Base-by-base conservation (phyloP, 2,329 filamentous ascomycete species). In the Sclerotinia spermophila region DNA sequence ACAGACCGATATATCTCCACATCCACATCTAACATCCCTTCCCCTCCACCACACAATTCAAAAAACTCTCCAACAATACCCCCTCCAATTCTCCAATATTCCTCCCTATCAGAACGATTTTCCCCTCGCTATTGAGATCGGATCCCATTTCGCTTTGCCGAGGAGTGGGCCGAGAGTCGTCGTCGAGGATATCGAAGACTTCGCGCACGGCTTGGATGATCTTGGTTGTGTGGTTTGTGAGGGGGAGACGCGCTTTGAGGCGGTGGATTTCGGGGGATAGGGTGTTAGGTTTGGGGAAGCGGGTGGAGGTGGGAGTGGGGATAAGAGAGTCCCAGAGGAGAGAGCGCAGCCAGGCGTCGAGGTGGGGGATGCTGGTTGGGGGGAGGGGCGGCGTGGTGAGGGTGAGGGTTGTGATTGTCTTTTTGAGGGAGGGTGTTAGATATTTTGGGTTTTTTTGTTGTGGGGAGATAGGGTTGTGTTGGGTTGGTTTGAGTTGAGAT, bases 191-290 rank as follows among this genome's bases (percentile, higher is more conserved):
- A 77, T 99, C 96, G 80, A 98, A 99, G 24, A 98, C 87, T 76
- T 97, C 95, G 68, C 95, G 84, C 1, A 99, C 96, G 2, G 94
- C 96, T 80, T 99, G 96, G 11, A 98, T 85, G 73, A 98, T 88
- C 79, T 93, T 92, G 58, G 89, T 82, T 0, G 84, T 82, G 1
- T 82, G 77, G 30, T 95, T 83, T 0, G 82, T 78, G 27, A 95
- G 83, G 0, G 87, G 83, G 10, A 98, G 80, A 3, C 93, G 88
- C 0, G 94, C 95, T 79, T 99, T 99, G 48, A 93, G 83, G 19
- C 96, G 88, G 78, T 99, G 95, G 33, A 98, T 90, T 77, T 97
- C 94, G 74, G 96, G 72, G 30, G 45, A 40, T 11, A 24, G 5
- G 7, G 5, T 19, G 38, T n/a, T n/a, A n/a, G n/a, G n/a, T n/a